Evolutionary conservation across 257 asterid species (phyloP).

Genomic region (Lithospermum erythrorhizon): DNA sequence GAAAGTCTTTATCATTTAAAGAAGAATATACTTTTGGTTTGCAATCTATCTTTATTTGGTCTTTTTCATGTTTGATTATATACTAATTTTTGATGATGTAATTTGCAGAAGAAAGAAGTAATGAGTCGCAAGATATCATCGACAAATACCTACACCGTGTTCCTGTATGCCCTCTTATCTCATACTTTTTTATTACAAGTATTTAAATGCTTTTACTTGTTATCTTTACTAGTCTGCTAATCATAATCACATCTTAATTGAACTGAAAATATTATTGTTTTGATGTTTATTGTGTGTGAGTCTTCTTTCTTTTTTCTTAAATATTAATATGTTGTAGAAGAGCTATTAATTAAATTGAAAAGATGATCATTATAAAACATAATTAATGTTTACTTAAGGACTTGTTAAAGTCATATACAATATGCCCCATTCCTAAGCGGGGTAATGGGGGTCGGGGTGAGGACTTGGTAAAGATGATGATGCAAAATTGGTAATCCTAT

Average conservation of each 20-base stretch:
- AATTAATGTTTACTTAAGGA: neutral
- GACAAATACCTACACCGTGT: constrained; percentile 83
- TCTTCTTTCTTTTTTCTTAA: too few relatives aligned
- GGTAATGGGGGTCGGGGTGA: too few relatives aligned
- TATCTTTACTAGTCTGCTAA: neutral
- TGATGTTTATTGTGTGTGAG: too few relatives aligned
- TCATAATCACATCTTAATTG: too few relatives aligned
- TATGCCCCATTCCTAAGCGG: too few relatives aligned
- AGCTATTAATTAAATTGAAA: neutral
- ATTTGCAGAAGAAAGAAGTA: constrained; percentile 51
- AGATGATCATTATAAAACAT: neutral
- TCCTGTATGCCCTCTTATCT: constrained; percentile 38
- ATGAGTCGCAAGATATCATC: constrained; percentile 68
- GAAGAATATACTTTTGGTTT: constrained; percentile 44
- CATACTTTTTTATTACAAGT: neutral
- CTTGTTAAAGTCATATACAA: too few relatives aligned
- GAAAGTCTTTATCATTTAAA: constrained; percentile 45
- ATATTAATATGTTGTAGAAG: neutral
- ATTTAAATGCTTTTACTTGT: neutral
- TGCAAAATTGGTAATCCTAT: too few relatives aligned
- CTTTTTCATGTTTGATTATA: too few relatives aligned
- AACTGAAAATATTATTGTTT: too few relatives aligned
- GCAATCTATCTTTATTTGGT: neutral
- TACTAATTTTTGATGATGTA: neutral
- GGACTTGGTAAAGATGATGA: too few relatives aligned